phyloP scores from a whole-genome alignment of 495 filamentous ascomycete genomes.

The Daldinia loculata region DNA sequence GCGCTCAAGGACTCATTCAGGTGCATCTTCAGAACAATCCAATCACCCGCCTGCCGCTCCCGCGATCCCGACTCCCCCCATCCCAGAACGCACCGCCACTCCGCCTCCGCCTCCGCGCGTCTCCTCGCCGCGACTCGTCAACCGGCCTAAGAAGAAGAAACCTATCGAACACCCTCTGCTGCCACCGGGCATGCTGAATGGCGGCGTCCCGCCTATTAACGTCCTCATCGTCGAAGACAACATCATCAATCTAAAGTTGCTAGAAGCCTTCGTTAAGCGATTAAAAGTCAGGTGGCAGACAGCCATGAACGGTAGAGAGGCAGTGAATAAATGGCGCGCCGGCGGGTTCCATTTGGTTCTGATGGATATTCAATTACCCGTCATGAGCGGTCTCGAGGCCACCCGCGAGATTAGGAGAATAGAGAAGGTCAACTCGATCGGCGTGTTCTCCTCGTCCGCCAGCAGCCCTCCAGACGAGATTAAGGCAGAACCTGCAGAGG shows the following conservation, averaged over 20 bases:
- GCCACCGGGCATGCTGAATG: constrained; percentile 75
- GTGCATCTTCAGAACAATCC: constrained; percentile 58
- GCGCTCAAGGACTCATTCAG: constrained; percentile 61
- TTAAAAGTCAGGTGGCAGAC: constrained; percentile 98
- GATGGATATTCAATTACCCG: constrained; percentile 98
- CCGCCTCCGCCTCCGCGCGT: constrained; percentile 70
- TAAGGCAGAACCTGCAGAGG: constrained; percentile 54
- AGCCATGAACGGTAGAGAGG: constrained; percentile 91
- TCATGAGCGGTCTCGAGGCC: constrained; percentile 97
- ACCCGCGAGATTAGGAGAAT: constrained; percentile 94
- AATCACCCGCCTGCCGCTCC: constrained; percentile 43
- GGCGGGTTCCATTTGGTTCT: constrained; percentile 97
- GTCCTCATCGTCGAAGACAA: constrained; percentile 99
- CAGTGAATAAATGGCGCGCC: constrained; percentile 88
- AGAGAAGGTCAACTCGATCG: constrained; percentile 88
- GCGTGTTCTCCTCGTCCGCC: constrained; percentile 72
- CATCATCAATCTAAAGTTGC: constrained; percentile 90
- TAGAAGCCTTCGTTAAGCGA: constrained; percentile 96
- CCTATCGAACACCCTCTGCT: constrained; percentile 58
- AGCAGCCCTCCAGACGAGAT: constrained; percentile 53
- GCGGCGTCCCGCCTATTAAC: constrained; percentile 93
- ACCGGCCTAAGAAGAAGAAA: constrained; percentile 62
- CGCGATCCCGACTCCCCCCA: constrained; percentile 44
- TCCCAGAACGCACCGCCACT: constrained; percentile 51
- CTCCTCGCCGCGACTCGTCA: constrained; percentile 63